A percentile compares a stretch with the other conserved stretches of the same genome.
These are phyloP conservation scores for Raphanus sativus DNA, from an alignment of 345 rosid genomes.

Conservation along the genomic window DNA sequence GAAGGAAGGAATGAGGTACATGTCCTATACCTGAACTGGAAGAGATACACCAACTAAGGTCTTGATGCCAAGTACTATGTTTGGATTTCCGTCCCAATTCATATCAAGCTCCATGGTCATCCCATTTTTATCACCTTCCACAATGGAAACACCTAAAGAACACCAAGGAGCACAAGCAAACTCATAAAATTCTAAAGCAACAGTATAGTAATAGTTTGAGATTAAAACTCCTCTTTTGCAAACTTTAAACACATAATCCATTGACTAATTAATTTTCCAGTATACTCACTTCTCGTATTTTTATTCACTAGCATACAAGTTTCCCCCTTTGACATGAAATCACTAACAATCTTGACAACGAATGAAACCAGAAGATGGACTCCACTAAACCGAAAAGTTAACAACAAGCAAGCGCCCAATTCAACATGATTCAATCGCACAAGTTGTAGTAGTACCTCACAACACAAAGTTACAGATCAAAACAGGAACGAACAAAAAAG, in stretches of 20 bases:
- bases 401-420: background rate
- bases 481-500: conserved; percentile 26
- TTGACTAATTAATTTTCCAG: background rate
- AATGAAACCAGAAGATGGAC: conserved; percentile 1
- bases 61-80: conserved; percentile 73
- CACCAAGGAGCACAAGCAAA: conserved; percentile 21
- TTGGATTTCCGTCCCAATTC: conserved; percentile 98
- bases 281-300: background rate
- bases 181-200: conserved; percentile 12
- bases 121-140: conserved; percentile 59
- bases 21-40: conserved; percentile 72
- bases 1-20: background rate
- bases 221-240: conserved; percentile 2
- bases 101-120: conserved; percentile 94
- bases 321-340: background rate
- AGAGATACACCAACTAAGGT: conserved; percentile 83
- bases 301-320: background rate
- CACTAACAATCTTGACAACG: background rate
- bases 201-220: background rate
- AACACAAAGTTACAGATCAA: background rate
- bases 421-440: conserved; percentile 9
- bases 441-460: background rate
- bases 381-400: conserved; percentile 11
- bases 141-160: conserved; percentile 65
- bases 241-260: background rate